Evolutionary conservation across 1,284 basidiomycete species (phyloP).

Genomic region (Ustilago trichophora): DNA sequence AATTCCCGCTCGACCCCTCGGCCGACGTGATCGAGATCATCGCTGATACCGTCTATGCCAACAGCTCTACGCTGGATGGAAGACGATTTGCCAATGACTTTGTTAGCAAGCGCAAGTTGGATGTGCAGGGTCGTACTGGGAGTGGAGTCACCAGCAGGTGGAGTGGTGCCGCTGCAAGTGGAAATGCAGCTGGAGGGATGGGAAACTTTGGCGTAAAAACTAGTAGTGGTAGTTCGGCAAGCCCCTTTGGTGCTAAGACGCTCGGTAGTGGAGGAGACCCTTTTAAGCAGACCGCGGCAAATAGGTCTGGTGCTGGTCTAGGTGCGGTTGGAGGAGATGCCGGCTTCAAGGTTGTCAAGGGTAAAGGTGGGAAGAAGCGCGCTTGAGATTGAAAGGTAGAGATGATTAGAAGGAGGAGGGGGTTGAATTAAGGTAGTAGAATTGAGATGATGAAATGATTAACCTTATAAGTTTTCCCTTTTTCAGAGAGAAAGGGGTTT

Average conservation of each 20-base stretch:
- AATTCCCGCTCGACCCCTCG: conserved; percentile 65
- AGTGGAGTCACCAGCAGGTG: conserved; percentile 8
- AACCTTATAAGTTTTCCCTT: no score
- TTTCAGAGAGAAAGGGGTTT: no score
- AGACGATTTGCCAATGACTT: conserved; percentile 92
- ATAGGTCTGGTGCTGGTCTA: no score
- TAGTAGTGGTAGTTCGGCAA: neutral
- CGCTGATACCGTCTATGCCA: conserved; percentile 77
- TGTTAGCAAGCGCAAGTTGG: conserved; percentile 78
- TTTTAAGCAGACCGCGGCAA: neutral
- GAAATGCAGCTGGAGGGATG: neutral
- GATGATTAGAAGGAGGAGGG: no score
- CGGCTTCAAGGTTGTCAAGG: conserved; percentile 58
- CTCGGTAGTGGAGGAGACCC: neutral
- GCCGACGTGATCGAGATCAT: conserved; percentile 66
- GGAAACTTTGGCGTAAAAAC: conserved; percentile 10
- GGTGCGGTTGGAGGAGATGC: neutral
- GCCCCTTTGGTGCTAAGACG: conserved; percentile 2
- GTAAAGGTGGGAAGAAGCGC: conserved; percentile 51
- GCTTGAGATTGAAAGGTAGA: no score
- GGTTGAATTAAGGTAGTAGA: no score
- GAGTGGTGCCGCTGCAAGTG: conserved; percentile 4
- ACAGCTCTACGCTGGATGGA: conserved; percentile 91
- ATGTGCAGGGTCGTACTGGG: conserved; percentile 47
- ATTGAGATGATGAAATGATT: no score